Evolutionary conservation across 495 filamentous ascomycete species (phyloP).

Genomic region (Neurospora cerealis): DNA sequence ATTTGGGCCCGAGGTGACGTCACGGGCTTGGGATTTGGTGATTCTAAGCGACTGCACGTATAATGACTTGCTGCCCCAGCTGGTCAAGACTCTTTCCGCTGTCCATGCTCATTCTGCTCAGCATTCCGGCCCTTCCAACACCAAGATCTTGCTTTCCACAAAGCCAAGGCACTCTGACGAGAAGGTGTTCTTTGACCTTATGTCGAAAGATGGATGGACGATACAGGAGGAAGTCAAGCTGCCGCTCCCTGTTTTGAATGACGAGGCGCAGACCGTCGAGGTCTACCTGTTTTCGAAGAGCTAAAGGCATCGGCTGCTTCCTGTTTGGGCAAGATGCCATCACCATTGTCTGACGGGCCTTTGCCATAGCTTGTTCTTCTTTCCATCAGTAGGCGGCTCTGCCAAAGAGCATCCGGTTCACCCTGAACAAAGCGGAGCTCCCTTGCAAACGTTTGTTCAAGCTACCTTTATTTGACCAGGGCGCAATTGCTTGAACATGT

Average conservation of each 20-base stretch:
- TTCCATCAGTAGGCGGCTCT: neutral
- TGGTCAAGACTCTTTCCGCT: slow-evolving; percentile 59
- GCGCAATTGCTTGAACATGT: neutral
- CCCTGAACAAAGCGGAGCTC: neutral
- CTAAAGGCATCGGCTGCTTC: neutral
- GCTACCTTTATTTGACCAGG: neutral
- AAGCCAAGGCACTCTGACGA: slow-evolving; percentile 85
- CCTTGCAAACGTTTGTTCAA: neutral
- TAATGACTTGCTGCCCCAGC: slow-evolving; percentile 70
- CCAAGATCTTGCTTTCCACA: slow-evolving; percentile 58
- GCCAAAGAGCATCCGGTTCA: neutral
- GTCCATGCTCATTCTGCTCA: slow-evolving; percentile 27
- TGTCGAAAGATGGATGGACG: slow-evolving; percentile 48
- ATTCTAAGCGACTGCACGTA: slow-evolving; percentile 92
- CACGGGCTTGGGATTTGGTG: slow-evolving; percentile 55
- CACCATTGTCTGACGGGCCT: neutral
- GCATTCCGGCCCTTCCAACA: slow-evolving; percentile 1
- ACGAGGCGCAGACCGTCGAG: slow-evolving; percentile 49
- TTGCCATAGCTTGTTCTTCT: neutral
- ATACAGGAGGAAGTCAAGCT: slow-evolving; percentile 38
- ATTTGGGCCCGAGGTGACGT: slow-evolving; percentile 26
- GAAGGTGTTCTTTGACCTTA: slow-evolving; percentile 65
- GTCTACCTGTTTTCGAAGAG: slow-evolving; percentile 40
- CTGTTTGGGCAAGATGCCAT: neutral
- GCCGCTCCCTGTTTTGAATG: slow-evolving; percentile 48